A percentile compares a stretch with the other conserved stretches of the same genome.
Conservation (phyloP, 2,329 filamentous ascomycete species). For the Coniella lustricola region DNA sequence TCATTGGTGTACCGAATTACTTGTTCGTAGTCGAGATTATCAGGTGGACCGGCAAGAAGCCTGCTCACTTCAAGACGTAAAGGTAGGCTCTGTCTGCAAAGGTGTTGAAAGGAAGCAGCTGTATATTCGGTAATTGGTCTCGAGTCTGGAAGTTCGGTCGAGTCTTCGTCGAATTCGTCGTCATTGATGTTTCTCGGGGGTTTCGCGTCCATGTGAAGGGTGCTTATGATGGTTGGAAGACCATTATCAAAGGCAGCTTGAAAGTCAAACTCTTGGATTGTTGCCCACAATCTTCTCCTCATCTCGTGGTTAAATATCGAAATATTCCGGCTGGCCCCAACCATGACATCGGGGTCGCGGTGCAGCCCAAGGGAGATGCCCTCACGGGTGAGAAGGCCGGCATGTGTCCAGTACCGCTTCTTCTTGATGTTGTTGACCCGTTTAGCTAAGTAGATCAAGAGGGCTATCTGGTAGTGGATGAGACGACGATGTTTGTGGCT, state of each 20-base stretch:
- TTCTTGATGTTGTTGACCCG: constrained; percentile 57
- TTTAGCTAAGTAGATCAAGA: constrained; percentile 54
- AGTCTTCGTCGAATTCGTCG: constrained; percentile 49
- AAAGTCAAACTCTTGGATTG: constrained; percentile 55
- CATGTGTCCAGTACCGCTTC: constrained; percentile 55
- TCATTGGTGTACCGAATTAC: constrained; percentile 56
- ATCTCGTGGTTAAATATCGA: constrained; percentile 56
- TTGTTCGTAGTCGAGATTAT: constrained; percentile 54
- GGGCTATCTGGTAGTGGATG: constrained; percentile 54
- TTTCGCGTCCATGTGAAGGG: constrained; percentile 48
- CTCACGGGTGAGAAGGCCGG: constrained; percentile 50
- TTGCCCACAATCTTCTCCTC: constrained; percentile 54
- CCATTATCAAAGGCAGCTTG: constrained; percentile 56
- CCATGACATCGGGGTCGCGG: constrained; percentile 49
- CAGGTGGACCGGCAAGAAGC: constrained; percentile 46
- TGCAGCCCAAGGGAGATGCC: constrained; percentile 53
- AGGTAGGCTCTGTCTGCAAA: constrained; percentile 48
- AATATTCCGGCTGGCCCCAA: constrained; percentile 36
- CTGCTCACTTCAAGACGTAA: constrained; percentile 51
- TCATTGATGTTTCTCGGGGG: constrained; percentile 52
- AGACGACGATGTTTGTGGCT: constrained; percentile 55
- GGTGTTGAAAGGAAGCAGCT: constrained; percentile 51
- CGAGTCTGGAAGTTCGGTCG: constrained; percentile 42
- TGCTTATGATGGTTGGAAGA: constrained; percentile 49
- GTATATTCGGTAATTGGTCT: constrained; percentile 48